Base-by-base conservation (phyloP, 306 rosid genomes). In the Sesbania bispinosa region DNA sequence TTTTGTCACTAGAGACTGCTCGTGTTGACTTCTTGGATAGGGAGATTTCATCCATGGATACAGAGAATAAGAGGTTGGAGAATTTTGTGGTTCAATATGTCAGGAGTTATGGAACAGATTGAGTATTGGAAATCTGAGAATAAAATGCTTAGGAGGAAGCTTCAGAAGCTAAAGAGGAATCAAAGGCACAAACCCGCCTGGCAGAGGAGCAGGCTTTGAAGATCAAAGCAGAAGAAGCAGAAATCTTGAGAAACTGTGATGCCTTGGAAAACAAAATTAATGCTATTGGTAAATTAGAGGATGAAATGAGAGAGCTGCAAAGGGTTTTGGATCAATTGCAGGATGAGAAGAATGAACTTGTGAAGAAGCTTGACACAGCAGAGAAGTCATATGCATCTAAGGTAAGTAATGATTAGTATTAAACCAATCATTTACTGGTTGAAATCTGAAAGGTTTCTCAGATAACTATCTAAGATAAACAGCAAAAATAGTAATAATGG, bases 21-120 rank as follows among this genome's bases (percentile, higher is more conserved):
- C 88, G 46, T 5, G 82, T 71, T 24, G 85, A 75, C 20, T 87
- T 89, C 54, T 78, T 92, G 83, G 83, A 84, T 10, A 86, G 38
- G 62, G 90, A 84, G 79, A 68, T 76, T 77, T 73, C 85, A 20
- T 58, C 80, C 21, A 69, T 68, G 79, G 88, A 79, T 79, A 84
- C 33, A 11, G 87, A 82, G 68, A 81, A 38, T 53, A 71, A 10
- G 30, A 87, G 76, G 79, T 54, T 85, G 72, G 83, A 70, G 65
- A 46, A 74, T 52, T 77, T 87, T 15, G 69, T 69, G 0, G 50
- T 35, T 1, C 81, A 82, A 23, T 83, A 67, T 71, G 8, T 80
- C 45, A 82, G 66, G 66, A 74, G 78, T 75, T 60, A 50, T 69
- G 59, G 86, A 79, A 80, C 82, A 83, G 35, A 58, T 81, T 8